Base-by-base conservation (phyloP, 2,329 filamentous ascomycete species). In the Aspergillus piperis region DNA sequence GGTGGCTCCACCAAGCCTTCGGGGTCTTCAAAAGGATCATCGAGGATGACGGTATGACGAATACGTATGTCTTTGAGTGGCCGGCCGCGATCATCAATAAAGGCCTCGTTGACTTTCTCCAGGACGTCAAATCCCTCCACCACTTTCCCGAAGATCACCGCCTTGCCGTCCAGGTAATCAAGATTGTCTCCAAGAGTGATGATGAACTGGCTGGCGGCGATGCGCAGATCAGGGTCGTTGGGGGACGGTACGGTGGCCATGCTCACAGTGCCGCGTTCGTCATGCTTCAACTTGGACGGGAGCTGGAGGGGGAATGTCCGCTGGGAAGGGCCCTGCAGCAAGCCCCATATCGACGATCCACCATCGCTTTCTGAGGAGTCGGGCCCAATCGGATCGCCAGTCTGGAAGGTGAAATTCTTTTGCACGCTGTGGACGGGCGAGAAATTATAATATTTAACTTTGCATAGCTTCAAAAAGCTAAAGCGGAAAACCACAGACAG, bases 361-460 rank as follows among this genome's bases (percentile, higher is more conserved):
- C 94, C 94, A 85, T 98, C 92, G 69, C 93, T 96, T 50, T 92
- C 87, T 68, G 86, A 81, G 13, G 92, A 91, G 59, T 90, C 86
- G 11, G 93, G 94, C 11, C 95, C 94, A 56, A 98, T 88, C 11
- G 94, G 94, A 72, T 98, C 95, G 74, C 94, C 94, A 32, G 91
- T 96, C 78, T 98, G 94, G 78, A 96, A 96, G 62, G 93, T 96
- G 78, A 97, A 98, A 78, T 92, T 88, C 75, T 94, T 95, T 74
- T 97, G 95, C 39, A 99, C 86, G 67, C 89, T 92, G 80, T 97
- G 91, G 57, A 98, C 81, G 25, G 94, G 95, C 5, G 92, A 88
- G 77, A 96, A 98, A 81, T 98, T 98, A 87, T 97, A 99, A 81
- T 98, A 99, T 81, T 97, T 99, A 78, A 92, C 83, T 81, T 98